A percentile compares a stretch with the other conserved stretches of the same genome.
Conservation (phyloP, 257 asterid genomes). For the Thymus quinquecostatus region DNA sequence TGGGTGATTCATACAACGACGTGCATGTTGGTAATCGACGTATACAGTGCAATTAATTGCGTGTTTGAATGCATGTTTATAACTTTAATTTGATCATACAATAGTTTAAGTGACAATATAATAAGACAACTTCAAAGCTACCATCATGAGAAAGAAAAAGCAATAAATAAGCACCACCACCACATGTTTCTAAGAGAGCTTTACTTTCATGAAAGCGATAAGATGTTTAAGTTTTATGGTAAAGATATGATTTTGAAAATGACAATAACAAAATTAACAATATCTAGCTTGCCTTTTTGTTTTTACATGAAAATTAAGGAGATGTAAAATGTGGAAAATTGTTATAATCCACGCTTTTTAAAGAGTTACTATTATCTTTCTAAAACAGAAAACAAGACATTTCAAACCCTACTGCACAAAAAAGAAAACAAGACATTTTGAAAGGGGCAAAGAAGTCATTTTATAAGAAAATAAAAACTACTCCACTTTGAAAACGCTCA, state of each 20-base stretch:
- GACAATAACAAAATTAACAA: background rate
- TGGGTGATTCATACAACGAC: background rate
- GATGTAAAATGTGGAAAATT: too few species aligned
- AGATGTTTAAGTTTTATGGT: background rate
- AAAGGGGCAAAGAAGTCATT: too few species aligned
- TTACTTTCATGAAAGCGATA: conserved; percentile 21
- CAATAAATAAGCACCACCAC: conserved; percentile 13
- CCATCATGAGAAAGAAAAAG: background rate
- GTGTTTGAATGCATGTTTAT: conserved; percentile 19
- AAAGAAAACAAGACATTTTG: too few species aligned
- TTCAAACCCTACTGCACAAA: too few species aligned
- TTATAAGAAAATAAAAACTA: too few species aligned
- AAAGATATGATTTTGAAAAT: background rate
- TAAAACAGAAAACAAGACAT: too few species aligned
- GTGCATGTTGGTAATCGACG: background rate
- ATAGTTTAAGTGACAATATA: conserved; percentile 1
- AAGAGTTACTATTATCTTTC: too few species aligned
- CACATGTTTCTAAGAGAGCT: conserved; percentile 26
- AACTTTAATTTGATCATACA: background rate
- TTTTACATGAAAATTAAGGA: too few species aligned
- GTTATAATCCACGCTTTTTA: too few species aligned
- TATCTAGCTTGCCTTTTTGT: background rate
- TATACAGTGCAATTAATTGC: conserved; percentile 2
- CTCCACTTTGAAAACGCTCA: too few species aligned
- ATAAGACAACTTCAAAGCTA: conserved; percentile 10